Conservation (phyloP, 768 basidiomycete species). For the Suillus cothurnatus region DNA sequence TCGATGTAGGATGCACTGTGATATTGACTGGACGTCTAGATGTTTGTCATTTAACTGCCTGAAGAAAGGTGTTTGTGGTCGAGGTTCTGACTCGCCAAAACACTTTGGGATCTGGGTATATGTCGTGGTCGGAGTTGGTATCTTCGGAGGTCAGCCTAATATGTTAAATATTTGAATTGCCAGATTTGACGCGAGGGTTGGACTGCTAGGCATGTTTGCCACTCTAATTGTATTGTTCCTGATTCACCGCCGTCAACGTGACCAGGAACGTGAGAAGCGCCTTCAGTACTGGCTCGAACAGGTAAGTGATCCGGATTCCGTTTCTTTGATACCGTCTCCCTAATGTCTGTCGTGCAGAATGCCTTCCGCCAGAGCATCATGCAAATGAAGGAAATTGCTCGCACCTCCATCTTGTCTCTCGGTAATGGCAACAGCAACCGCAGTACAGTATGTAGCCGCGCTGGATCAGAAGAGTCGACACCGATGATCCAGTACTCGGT, state of each 20-base stretch:
- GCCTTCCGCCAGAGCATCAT: constrained; percentile 80
- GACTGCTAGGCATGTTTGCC: constrained; percentile 65
- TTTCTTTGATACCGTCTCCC: background rate
- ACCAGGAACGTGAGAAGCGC: constrained; percentile 78
- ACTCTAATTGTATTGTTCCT: constrained; percentile 70
- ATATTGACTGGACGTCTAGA: constrained; percentile 38
- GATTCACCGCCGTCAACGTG: constrained; percentile 71
- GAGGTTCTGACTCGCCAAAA: constrained; percentile 56
- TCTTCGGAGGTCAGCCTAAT: constrained; percentile 62
- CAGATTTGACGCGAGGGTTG: background rate
- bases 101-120: constrained; percentile 74
- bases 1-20: constrained; percentile 36
- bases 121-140: constrained; percentile 66
- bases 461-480: constrained; percentile 53
- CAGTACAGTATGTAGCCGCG: constrained; percentile 51
- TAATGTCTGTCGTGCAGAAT: constrained; percentile 43
- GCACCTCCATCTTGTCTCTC: constrained; percentile 63
- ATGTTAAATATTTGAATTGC: background rate
- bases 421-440: constrained; percentile 48
- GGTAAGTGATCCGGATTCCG: constrained; percentile 36
- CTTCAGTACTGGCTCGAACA: constrained; percentile 91
- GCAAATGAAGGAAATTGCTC: constrained; percentile 77
- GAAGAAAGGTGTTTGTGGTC: constrained; percentile 60
- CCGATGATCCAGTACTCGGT: constrained; percentile 53
- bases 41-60: constrained; percentile 79